Evolutionary conservation across 1,284 basidiomycete genomes (phyloP).

Genomic region (Inonotus hispidus): DNA sequence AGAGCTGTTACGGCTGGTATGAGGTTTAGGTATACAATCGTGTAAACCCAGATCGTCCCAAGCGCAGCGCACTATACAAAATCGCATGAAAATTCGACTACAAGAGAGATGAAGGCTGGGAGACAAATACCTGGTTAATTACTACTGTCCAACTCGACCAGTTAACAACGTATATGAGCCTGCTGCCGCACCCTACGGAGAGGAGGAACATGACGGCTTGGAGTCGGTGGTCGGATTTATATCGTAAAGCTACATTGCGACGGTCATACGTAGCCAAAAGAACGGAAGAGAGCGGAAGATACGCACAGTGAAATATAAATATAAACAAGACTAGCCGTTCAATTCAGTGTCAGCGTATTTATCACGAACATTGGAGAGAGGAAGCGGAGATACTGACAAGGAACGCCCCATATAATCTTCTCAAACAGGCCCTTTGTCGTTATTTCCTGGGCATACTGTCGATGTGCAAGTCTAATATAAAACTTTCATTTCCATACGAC

Average conservation of each 20-base stretch:
- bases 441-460: conserved; percentile 62
- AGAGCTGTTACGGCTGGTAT: conserved; percentile 55
- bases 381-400: conserved; percentile 47
- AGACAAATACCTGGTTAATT: conserved; percentile 58
- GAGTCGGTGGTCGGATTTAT: conserved; percentile 48
- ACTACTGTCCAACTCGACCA: conserved; percentile 57
- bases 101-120: conserved; percentile 9
- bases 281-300: neutral
- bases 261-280: neutral
- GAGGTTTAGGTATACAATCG: conserved; percentile 60
- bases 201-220: conserved; percentile 55
- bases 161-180: conserved; percentile 69
- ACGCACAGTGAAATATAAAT: conserved; percentile 75
- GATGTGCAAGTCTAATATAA: conserved; percentile 57
- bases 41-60: conserved; percentile 71
- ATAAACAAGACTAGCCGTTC: conserved; percentile 58
- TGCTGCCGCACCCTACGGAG: conserved; percentile 49
- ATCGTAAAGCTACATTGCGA: conserved; percentile 46
- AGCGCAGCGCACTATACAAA: conserved; percentile 58
- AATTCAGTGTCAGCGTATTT: neutral
- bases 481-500: conserved; percentile 14
- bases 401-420: conserved; percentile 56
- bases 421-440: conserved; percentile 42
- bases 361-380: neutral
- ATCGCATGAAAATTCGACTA: neutral